Conservation (phyloP, 2,329 filamentous ascomycete genomes). For the Thelonectria rubi region DNA sequence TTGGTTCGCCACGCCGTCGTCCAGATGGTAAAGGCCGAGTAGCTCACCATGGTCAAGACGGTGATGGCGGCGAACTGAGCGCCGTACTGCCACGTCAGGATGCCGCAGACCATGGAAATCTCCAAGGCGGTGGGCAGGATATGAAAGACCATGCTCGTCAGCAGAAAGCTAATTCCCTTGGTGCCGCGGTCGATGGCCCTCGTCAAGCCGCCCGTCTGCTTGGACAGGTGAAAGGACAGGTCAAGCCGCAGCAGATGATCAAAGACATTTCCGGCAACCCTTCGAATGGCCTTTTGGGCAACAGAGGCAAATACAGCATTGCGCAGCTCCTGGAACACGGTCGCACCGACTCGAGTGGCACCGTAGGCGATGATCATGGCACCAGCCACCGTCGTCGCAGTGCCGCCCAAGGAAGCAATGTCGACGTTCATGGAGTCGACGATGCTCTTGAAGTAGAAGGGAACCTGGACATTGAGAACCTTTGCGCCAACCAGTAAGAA, state of each 20-base stretch:
- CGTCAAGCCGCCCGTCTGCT: constrained; percentile 94
- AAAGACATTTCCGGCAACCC: constrained; percentile 91
- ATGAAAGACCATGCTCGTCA: constrained; percentile 99
- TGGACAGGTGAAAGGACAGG: constrained; percentile 90
- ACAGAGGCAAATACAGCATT: constrained; percentile 98
- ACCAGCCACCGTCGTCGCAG: constrained; percentile 86
- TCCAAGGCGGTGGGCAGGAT: constrained; percentile 93
- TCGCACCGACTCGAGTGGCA: constrained; percentile 85
- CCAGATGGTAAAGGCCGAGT: constrained; percentile 95
- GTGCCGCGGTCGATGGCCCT: constrained; percentile 95
- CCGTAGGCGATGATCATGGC: constrained; percentile 96
- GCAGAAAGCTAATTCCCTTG: constrained; percentile 96
- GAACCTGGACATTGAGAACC: constrained; percentile 95
- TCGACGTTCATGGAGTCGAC: constrained; percentile 99
- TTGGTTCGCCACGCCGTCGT: constrained; percentile 98
- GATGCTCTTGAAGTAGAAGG: constrained; percentile 98
- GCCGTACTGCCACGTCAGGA: constrained; percentile 95
- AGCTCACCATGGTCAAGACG: constrained; percentile 87
- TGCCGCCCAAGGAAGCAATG: constrained; percentile 84
- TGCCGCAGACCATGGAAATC: constrained; percentile 94
- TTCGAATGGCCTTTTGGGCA: constrained; percentile 93
- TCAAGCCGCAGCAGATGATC: constrained; percentile 88
- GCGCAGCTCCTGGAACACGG: constrained; percentile 89
- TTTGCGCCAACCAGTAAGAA: constrained; percentile 88
- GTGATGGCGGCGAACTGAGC: constrained; percentile 92